These are phyloP conservation scores for Emmonsiellopsis sp. DNA, from an alignment of 2,329 filamentous ascomycete species.

Conservation along the genomic window DNA sequence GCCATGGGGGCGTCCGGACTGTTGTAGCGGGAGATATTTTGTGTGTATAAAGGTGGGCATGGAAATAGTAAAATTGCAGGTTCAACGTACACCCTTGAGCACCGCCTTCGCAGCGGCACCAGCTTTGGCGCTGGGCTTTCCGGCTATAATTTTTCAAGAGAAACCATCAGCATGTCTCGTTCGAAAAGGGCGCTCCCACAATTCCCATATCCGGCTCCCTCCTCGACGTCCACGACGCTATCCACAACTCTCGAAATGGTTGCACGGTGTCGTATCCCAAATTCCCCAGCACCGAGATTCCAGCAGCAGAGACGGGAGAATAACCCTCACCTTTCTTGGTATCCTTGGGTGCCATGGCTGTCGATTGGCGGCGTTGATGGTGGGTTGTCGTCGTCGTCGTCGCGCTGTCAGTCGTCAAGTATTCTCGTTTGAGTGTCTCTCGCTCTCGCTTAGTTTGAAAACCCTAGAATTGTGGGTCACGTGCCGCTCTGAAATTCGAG, in stretches of 20 bases:
- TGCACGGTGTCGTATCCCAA: not conserved
- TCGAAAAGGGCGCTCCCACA: not conserved
- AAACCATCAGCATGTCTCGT: constrained; percentile 18
- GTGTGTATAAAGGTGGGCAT: not conserved
- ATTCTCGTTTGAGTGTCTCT: not conserved
- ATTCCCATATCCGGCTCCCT: not conserved
- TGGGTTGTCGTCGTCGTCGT: constrained; percentile 26
- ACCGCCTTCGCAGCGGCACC: constrained; percentile 90
- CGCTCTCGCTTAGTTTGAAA: constrained; percentile 14
- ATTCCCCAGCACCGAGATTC: not conserved
- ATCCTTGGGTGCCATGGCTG: constrained; percentile 40
- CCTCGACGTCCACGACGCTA: too few species aligned
- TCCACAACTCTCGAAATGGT: not conserved
- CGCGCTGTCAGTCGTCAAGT: not conserved
- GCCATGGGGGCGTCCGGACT: too few species aligned
- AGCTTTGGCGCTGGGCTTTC: constrained; percentile 67
- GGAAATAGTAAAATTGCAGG: not conserved
- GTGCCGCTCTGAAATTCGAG: constrained; percentile 3
- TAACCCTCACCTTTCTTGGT: constrained; percentile 37
- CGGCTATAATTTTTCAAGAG: constrained; percentile 20
- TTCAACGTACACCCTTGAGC: constrained; percentile 77
- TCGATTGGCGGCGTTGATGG: constrained; percentile 33
- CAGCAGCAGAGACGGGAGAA: not conserved
- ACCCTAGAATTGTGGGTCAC: constrained; percentile 13
- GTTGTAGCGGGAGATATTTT: too few species aligned